Conservation (phyloP, 305 asterid species). For the Fraxinus baroniana region DNA sequence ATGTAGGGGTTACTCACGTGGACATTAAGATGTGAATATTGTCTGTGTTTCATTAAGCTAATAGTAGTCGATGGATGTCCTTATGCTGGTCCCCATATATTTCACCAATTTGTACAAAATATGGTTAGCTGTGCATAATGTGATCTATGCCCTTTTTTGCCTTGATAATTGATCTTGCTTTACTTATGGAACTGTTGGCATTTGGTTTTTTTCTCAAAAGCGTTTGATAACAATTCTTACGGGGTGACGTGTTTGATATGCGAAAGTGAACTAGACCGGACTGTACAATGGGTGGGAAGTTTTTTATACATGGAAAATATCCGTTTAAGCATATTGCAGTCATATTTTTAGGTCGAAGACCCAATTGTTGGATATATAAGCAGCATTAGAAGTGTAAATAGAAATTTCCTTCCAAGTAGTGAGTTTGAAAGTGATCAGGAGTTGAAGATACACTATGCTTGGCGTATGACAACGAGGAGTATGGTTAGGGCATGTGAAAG, state of each 20-base stretch:
- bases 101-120: background rate
- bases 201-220: background rate
- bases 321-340: too few species aligned
- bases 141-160: background rate
- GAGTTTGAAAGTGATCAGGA: background rate
- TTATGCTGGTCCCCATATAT: constrained; percentile 34
- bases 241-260: background rate
- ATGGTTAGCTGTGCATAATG: background rate
- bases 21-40: background rate
- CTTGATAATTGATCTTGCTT: background rate
- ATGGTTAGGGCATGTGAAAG: background rate
- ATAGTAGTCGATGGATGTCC: constrained; percentile 23
- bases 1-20: constrained; percentile 27
- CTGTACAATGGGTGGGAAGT: background rate
- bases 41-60: background rate
- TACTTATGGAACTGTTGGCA: background rate
- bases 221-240: background rate
- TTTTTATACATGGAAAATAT: too few species aligned
- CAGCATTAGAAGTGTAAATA: background rate
- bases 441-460: background rate
- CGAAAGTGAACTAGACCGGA: background rate
- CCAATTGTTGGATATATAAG: background rate
- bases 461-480: background rate
- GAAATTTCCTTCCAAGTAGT: too few species aligned
- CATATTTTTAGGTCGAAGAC: background rate